Evolutionary conservation across 225 moss, liverwort and hornwort genomes (phyloP).

Genomic region (Thuidium tamariscinum): DNA sequence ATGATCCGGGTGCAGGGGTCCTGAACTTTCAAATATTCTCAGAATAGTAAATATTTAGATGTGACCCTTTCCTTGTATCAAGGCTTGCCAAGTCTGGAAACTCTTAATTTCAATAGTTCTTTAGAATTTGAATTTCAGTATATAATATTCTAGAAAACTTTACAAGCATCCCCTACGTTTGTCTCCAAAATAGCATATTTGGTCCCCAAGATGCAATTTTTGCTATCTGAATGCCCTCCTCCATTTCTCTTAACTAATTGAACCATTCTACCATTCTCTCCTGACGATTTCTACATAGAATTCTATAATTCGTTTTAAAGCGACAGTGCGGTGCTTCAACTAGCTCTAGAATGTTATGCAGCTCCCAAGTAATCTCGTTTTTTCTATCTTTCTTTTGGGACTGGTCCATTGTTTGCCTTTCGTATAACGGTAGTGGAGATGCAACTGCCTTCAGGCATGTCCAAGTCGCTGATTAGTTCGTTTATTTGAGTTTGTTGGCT

Average conservation of each 20-base stretch:
- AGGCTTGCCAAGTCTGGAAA: not conserved
- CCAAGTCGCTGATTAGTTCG: not conserved
- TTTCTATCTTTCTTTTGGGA: not conserved
- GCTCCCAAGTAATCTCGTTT: not conserved
- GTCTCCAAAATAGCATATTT: not conserved
- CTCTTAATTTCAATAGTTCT: not conserved
- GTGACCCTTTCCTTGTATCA: not conserved
- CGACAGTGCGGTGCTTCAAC: not conserved
- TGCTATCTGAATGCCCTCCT: not conserved
- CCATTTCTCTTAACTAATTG: not conserved
- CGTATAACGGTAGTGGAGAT: not conserved
- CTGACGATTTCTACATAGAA: not conserved
- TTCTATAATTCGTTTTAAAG: not conserved
- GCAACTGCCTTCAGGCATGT: not conserved
- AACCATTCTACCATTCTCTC: not conserved
- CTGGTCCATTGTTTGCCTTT: not conserved
- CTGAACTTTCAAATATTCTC: not conserved
- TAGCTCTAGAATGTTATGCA: not conserved
- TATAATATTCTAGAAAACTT: not conserved
- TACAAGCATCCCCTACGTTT: not conserved
- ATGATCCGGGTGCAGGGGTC: not conserved
- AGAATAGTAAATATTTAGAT: not conserved
- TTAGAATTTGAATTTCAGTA: not conserved
- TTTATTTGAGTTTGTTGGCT: not conserved
- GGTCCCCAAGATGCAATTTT: not conserved